Percentiles rank a stretch among this genome's conserved stretches.
Conservation (phyloP, 441 rosid genomes). For the Pelargonium citronellum region DNA sequence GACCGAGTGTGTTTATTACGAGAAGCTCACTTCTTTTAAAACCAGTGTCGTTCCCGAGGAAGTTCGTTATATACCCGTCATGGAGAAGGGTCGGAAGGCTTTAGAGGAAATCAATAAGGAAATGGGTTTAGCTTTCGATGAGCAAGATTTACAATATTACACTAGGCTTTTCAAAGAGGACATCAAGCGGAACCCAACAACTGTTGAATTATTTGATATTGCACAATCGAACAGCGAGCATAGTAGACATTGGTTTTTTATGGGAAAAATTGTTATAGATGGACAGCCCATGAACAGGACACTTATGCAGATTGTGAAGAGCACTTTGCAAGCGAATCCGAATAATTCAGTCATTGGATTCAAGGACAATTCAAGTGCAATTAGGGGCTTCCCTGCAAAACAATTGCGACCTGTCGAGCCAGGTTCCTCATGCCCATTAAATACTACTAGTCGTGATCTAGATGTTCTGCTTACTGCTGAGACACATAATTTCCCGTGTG, state of each 20-base stretch:
- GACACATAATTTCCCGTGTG: constrained; percentile 97
- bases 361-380: constrained; percentile 93
- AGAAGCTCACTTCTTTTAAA: constrained; percentile 57
- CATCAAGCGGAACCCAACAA: constrained; percentile 72
- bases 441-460: constrained; percentile 41
- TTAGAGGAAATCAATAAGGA: constrained; percentile 81
- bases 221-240: constrained; percentile 96
- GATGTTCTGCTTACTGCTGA: constrained; percentile 90
- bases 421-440: constrained; percentile 55
- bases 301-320: constrained; percentile 92
- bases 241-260: constrained; percentile 92
- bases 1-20: constrained; percentile 73
- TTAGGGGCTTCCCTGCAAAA: constrained; percentile 66
- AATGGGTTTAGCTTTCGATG: constrained; percentile 96
- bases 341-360: constrained; percentile 89
- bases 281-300: constrained; percentile 72
- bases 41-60: constrained; percentile 74
- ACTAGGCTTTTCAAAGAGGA: constrained; percentile 67
- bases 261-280: constrained; percentile 79
- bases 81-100: constrained; percentile 80
- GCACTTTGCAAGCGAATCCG: constrained; percentile 72
- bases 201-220: constrained; percentile 86
- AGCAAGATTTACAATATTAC: constrained; percentile 86
- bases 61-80: constrained; percentile 59
- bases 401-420: constrained; percentile 70